Evolutionary conservation across 208 protist species (phyloP), one percentile per base, ranked within the genome.

Genomic region (Wallacemonas sp.): DNA sequence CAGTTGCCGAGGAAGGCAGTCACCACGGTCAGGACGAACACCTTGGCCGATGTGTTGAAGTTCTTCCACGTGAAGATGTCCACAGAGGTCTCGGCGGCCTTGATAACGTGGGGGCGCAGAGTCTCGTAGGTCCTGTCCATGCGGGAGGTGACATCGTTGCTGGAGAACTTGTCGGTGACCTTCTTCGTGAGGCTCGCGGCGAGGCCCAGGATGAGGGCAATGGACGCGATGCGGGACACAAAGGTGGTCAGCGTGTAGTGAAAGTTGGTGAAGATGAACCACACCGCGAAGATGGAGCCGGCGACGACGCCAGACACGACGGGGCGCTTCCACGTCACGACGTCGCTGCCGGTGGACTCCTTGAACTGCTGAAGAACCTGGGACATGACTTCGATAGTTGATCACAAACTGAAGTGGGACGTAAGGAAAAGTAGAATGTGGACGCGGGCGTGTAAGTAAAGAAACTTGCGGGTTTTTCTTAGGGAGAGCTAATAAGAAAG

Each of bases 221-320:
- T 54, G 33, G 79, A 71, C 2, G 74, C 48, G 18, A 91, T 48
- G 63, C 87, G 85, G 63, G 76, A 81, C 29, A 70, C 1, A 57
- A 91, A 92, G n/a, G 90, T 96, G 3, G 82, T 79, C 12, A 89
- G 12, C 14, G 87, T 96, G 81, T 96, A 96, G 14, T 86, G 42
- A 55, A 82, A 83, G 57, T 71, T 72, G 22, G 77, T 79, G 49
- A 83, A 96, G 26, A 93, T 70, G 16, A 76, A 67, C 77, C 85
- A 84, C 1, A 77, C 32, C n/a, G 50, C 29, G 33, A 93, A 66
- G 38, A 89, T 28, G 23, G 48, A 41, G 28, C 41, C 72, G 18
- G 82, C 29, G 7, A 91, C 28, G 44, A 77, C 14, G 38, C 79
- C 85, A 11, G 86, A 84, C 7, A 79, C 83, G 44, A 77, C 50